Conservation (phyloP, 2,329 filamentous ascomycete genomes). For the Talaromyces sp. region DNA sequence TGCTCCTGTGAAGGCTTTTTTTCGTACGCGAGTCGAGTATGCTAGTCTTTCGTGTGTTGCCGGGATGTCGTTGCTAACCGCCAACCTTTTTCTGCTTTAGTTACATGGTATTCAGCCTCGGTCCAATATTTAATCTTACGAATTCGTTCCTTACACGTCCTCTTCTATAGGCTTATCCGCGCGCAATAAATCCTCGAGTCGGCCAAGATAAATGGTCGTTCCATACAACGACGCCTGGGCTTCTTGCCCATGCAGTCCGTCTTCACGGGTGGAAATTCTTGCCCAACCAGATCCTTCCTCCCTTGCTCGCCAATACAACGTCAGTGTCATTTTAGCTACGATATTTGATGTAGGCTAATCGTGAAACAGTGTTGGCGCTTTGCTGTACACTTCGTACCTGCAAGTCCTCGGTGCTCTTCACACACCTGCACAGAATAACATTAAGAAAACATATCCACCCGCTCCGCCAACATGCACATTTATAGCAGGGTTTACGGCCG, state of each 20-base stretch:
- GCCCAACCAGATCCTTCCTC: constrained; percentile 59
- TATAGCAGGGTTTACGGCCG: constrained; percentile 55
- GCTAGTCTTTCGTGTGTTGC: constrained; percentile 22
- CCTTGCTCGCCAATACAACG: constrained; percentile 58
- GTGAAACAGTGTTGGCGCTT: constrained; percentile 49
- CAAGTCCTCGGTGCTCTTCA: constrained; percentile 54
- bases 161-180: constrained; percentile 51
- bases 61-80: background rate
- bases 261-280: constrained; percentile 61
- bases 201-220: constrained; percentile 50
- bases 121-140: background rate
- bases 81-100: constrained; percentile 23
- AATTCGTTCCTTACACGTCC: constrained; percentile 4
- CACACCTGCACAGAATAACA: constrained; percentile 51
- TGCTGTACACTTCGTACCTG: constrained; percentile 60
- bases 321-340: constrained; percentile 21
- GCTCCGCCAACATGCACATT: constrained; percentile 51
- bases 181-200: constrained; percentile 55
- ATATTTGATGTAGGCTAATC: background rate
- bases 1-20: constrained; percentile 87
- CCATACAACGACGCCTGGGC: constrained; percentile 55
- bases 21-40: constrained; percentile 84
- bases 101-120: constrained; percentile 43
- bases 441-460: constrained; percentile 57
- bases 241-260: constrained; percentile 56